Conservation (phyloP, 345 rosid species). For the Euphorbia tirucalli region DNA sequence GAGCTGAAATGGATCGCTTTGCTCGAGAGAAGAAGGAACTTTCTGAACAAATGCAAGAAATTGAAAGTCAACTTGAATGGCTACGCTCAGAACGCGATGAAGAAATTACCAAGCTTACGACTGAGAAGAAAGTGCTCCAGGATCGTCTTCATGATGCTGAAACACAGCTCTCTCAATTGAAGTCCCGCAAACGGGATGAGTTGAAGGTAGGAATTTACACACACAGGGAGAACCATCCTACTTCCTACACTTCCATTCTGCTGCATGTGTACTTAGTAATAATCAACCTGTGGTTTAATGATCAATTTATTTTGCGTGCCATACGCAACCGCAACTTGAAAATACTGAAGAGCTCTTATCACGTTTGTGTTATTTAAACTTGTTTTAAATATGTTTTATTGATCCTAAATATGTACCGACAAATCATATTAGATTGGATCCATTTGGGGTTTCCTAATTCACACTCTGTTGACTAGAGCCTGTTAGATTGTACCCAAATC, state of each 20-base stretch:
- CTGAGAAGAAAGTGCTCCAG: conserved; percentile 79
- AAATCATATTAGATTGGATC: too few relatives aligned
- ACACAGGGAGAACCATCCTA: neutral
- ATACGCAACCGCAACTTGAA: neutral
- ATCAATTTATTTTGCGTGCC: neutral
- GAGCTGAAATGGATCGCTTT: conserved; percentile 79
- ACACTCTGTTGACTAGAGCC: neutral
- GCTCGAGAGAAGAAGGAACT: conserved; percentile 83
- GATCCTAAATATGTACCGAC: too few relatives aligned
- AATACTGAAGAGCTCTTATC: neutral
- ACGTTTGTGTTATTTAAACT: neutral
- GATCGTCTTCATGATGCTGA: conserved; percentile 97
- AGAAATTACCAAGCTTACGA: conserved; percentile 59
- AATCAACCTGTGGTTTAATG: neutral
- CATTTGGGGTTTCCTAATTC: neutral
- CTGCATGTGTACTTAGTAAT: neutral
- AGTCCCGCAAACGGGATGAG: conserved; percentile 92
- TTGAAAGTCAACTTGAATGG: conserved; percentile 97
- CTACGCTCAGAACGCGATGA: conserved; percentile 89
- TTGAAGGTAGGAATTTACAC: conserved; percentile 56
- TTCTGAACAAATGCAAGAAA: conserved; percentile 77
- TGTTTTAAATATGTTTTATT: too few relatives aligned
- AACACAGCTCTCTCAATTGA: conserved; percentile 74
- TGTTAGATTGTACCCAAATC: neutral
- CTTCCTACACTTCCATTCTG: neutral